Conservation (phyloP, 192 early-diverging fungal genomes). For the Pilobolus umbonatus region DNA sequence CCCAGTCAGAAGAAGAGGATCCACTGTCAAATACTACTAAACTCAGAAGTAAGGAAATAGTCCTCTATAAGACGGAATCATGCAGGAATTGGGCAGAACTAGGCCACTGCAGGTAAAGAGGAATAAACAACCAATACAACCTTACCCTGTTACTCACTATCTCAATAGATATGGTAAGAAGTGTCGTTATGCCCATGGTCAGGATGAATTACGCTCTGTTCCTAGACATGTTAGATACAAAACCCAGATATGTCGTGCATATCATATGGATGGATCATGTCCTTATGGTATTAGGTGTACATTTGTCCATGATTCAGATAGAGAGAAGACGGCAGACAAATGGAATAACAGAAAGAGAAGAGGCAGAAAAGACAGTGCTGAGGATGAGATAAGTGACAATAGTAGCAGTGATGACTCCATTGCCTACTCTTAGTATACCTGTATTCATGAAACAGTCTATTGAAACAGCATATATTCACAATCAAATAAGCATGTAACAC, state of each 20-base stretch:
- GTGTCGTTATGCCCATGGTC: conserved; percentile 94
- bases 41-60: conserved; percentile 32
- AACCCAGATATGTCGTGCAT: conserved; percentile 91
- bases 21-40: too few species aligned
- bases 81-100: conserved; percentile 46
- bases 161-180: conserved; percentile 75
- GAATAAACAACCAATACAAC: not conserved
- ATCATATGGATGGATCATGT: conserved; percentile 84
- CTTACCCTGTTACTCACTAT: not conserved
- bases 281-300: conserved; percentile 93
- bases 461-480: too few species aligned
- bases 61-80: conserved; percentile 44
- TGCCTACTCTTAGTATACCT: too few species aligned
- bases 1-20: too few species aligned
- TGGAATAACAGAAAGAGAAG: not conserved
- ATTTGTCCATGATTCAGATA: conserved; percentile 70
- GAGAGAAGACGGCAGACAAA: too few species aligned
- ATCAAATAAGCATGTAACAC: too few species aligned
- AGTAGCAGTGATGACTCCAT: too few species aligned
- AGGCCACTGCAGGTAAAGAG: conserved; percentile 36
- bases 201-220: conserved; percentile 72
- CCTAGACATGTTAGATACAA: conserved; percentile 91
- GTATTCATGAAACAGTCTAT: too few species aligned
- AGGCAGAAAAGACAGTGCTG: not conserved
- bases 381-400: not conserved